phyloP scores from a whole-genome alignment of 768 basidiomycete genomes.

The Podaxis rugospora region DNA sequence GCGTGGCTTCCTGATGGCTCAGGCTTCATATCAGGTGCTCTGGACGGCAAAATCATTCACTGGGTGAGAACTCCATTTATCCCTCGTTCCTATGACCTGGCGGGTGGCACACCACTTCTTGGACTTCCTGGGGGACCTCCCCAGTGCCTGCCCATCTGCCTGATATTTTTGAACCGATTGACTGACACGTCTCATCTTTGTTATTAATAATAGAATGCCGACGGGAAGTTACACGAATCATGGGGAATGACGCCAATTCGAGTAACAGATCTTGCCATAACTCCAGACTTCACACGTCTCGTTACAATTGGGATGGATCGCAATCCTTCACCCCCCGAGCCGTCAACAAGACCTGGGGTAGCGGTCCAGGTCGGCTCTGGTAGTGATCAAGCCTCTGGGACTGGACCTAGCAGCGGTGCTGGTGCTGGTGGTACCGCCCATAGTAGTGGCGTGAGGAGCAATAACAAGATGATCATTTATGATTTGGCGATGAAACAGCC shows the following conservation, averaged over 20 bases:
- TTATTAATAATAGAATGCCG: slow-evolving; percentile 49
- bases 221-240: slow-evolving; percentile 66
- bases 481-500: slow-evolving; percentile 65
- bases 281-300: slow-evolving; percentile 79
- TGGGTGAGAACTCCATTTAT: slow-evolving; percentile 55
- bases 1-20: slow-evolving; percentile 86
- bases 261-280: slow-evolving; percentile 81
- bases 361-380: slow-evolving; percentile 15
- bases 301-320: slow-evolving; percentile 76
- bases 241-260: slow-evolving; percentile 75
- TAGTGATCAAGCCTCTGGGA: slow-evolving; percentile 29
- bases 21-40: slow-evolving; percentile 84
- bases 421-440: neutral
- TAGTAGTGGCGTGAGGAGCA: slow-evolving; percentile 32
- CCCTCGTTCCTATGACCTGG: slow-evolving; percentile 3
- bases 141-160: neutral
- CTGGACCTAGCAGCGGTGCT: slow-evolving; percentile 24
- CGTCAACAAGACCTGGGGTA: slow-evolving; percentile 1
- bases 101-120: neutral
- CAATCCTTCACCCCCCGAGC: slow-evolving; percentile 11
- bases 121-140: neutral
- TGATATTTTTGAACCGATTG: neutral
- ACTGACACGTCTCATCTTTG: slow-evolving; percentile 9
- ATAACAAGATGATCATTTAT: slow-evolving; percentile 73
- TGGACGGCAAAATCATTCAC: slow-evolving; percentile 78